Evolutionary conservation across 805 yeast genomes (phyloP), one percentile per base, ranked within the genome.

Genomic region (Pichia cabralensis): DNA sequence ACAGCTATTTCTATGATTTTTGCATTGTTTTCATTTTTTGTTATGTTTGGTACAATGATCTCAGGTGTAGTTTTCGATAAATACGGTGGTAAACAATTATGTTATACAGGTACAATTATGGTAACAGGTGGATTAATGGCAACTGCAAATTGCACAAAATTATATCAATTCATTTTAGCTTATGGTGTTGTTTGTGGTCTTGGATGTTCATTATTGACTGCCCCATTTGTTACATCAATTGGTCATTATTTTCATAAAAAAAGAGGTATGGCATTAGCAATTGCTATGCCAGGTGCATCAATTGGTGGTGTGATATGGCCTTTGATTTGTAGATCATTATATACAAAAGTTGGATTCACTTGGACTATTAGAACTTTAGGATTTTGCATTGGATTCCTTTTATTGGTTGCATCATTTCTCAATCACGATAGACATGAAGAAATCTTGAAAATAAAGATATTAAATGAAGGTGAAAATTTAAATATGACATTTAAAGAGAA

Each of bases 1-100:
- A 62, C 76, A 15, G 52, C 71, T 3, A 61, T 78, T 5, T 73
- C 83, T 1, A 81, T 89, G 92, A 70, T 80, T 38, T 81, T 80
- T 48, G 74, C 85, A 1, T 53, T 79, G 22, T 72, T 39, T 31
- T 35, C 55, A 4, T 68, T 56, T 47, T 64, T 44, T 61, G 68
- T 40, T 39, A 76, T 37, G 51, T 58, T 66, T 8, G 48, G 61
- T 6, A 53, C 62, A 15, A 50, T 68, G 29, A 49, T 68, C 27
- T 60, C 65, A 6, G 74, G 76, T 3, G 58, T 61, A 3, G 50
- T 66, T 13, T 67, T 69, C 44, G 76, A 69, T 37, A 50, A 54
- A 20, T 60, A 53, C 39, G 76, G 76, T 6, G 61, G 70, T 23
- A 55, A 46, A 22, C 56, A 58, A 13, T 48, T 67, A 40, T 47